These are phyloP conservation scores for Enterocytospora artemiae DNA, from an alignment of 371 early-diverging fungal genomes.

Conservation along the genomic window DNA sequence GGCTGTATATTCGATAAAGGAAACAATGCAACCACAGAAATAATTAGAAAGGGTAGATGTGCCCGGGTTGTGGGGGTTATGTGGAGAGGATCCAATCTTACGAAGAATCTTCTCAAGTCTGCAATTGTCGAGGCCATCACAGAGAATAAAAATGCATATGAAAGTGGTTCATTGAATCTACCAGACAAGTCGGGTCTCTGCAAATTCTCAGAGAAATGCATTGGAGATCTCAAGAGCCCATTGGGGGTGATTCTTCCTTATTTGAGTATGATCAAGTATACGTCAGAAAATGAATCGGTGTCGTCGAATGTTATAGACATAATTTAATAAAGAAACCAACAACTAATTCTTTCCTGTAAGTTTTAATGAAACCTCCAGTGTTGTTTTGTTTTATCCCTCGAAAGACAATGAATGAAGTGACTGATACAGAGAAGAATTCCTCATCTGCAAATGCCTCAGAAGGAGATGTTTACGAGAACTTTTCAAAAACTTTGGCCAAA, in stretches of 20 bases:
- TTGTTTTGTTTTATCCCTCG: too few species aligned
- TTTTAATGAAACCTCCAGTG: too few species aligned
- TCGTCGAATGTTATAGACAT: background rate
- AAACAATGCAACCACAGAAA: background rate
- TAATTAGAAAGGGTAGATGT: conserved; percentile 32
- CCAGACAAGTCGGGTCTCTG: conserved; percentile 9
- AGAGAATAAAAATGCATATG: conserved; percentile 25
- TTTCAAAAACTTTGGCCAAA: too few species aligned
- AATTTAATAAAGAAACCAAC: too few species aligned
- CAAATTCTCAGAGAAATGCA: conserved; percentile 24
- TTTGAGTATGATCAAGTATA: background rate
- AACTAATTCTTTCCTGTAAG: too few species aligned
- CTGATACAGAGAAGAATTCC: background rate
- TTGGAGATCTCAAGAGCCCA: conserved; percentile 2
- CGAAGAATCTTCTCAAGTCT: conserved; percentile 36
- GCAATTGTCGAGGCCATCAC: conserved; percentile 44
- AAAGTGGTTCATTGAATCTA: conserved; percentile 12
- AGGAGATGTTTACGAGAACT: too few species aligned
- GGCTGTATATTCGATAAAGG: conserved; percentile 24
- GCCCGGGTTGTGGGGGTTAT: conserved; percentile 42
- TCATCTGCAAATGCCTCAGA: too few species aligned
- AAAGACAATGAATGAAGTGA: background rate
- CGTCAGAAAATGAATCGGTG: background rate
- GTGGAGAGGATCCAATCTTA: conserved; percentile 44
- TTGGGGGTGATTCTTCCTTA: background rate